These are phyloP conservation scores for Akanthomyces muscarius DNA, from an alignment of 2,329 filamentous ascomycete genomes.

Conservation along the genomic window DNA sequence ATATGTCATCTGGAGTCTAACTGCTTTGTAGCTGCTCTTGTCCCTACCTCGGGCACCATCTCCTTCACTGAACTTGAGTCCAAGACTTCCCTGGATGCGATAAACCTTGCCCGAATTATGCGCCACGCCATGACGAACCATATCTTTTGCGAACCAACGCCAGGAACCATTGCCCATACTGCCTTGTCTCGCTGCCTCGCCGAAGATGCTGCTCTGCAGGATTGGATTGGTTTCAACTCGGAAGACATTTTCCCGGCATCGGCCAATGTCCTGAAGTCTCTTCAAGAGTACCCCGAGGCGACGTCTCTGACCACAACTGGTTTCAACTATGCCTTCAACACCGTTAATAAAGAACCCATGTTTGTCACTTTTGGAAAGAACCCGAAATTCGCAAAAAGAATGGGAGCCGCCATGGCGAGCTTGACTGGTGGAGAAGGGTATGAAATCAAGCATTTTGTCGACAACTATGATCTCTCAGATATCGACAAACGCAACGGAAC, in stretches of 20 bases:
- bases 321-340: slow-evolving; percentile 49
- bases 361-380: slow-evolving; percentile 50
- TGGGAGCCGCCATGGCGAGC: slow-evolving; percentile 53
- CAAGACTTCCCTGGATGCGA: slow-evolving; percentile 43
- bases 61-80: slow-evolving; percentile 42
- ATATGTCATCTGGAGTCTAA: slow-evolving; percentile 16
- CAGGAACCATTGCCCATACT: slow-evolving; percentile 51
- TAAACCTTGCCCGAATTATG: slow-evolving; percentile 48
- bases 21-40: slow-evolving; percentile 41
- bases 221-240: slow-evolving; percentile 53
- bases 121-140: slow-evolving; percentile 56
- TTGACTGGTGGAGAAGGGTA: slow-evolving; percentile 54
- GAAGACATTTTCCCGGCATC: slow-evolving; percentile 52
- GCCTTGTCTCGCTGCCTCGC: slow-evolving; percentile 49
- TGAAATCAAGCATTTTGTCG: slow-evolving; percentile 48
- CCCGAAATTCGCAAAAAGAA: slow-evolving; percentile 43
- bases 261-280: slow-evolving; percentile 42
- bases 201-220: slow-evolving; percentile 43
- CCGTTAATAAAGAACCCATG: slow-evolving; percentile 49
- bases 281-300: slow-evolving; percentile 44
- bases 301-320: slow-evolving; percentile 45
- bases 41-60: slow-evolving; percentile 45
- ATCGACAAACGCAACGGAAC: slow-evolving; percentile 43
- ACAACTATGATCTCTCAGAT: slow-evolving; percentile 50
- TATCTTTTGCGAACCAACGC: slow-evolving; percentile 50